Evolutionary conservation across 768 basidiomycete species (phyloP).

Genomic region (Sarcodon aspratus): DNA sequence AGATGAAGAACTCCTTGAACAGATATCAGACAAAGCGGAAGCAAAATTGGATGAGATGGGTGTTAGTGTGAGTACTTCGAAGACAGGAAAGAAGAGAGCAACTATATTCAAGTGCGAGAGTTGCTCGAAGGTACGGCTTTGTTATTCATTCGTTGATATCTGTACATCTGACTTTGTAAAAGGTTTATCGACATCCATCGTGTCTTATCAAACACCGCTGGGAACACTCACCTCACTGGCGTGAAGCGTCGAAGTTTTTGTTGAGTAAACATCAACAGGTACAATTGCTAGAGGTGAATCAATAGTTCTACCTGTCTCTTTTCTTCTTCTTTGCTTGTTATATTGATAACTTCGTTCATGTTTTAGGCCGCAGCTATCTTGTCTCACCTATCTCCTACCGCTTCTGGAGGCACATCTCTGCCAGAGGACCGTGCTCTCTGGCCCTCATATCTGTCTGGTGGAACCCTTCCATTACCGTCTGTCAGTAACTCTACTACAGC

Average conservation of each 20-base stretch:
- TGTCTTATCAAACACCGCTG: slow-evolving; percentile 97
- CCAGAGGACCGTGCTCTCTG: slow-evolving; percentile 92
- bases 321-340: background rate
- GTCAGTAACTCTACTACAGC: slow-evolving; percentile 4
- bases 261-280: slow-evolving; percentile 97
- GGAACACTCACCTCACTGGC: slow-evolving; percentile 97
- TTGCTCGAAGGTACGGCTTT: slow-evolving; percentile 70
- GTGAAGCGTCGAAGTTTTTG: slow-evolving; percentile 81
- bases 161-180: slow-evolving; percentile 1
- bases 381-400: slow-evolving; percentile 67
- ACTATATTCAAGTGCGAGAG: slow-evolving; percentile 87
- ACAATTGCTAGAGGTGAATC: slow-evolving; percentile 77
- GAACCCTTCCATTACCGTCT: slow-evolving; percentile 45
- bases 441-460: slow-evolving; percentile 75
- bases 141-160: background rate
- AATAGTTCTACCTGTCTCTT: background rate
- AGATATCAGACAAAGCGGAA: slow-evolving; percentile 6
- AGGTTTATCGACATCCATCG: slow-evolving; percentile 87
- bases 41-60: slow-evolving; percentile 9
- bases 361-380: slow-evolving; percentile 86
- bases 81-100: slow-evolving; percentile 62
- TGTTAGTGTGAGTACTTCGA: slow-evolving; percentile 15
- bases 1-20: slow-evolving; percentile 8
- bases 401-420: slow-evolving; percentile 58
- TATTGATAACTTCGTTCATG: slow-evolving; percentile 1